These are phyloP conservation scores for Deuterostichococcus epilithicus DNA, from an alignment of 139 green algal genomes.

Conservation along the genomic window DNA sequence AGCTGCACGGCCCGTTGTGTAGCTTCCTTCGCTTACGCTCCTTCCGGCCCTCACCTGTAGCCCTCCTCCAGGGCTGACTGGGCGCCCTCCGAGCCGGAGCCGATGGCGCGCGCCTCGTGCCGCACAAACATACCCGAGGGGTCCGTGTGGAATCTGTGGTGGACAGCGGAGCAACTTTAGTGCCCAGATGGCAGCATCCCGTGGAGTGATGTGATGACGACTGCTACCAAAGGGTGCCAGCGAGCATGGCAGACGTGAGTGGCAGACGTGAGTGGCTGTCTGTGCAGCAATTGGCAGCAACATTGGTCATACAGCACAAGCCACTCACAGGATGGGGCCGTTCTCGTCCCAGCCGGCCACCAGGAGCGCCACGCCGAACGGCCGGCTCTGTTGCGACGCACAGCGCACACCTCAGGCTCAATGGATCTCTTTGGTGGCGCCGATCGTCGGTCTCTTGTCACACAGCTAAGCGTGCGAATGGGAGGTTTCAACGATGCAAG, in stretches of 20 bases:
- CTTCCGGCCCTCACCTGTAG: conserved; percentile 14
- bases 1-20: no score
- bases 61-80: conserved; percentile 79
- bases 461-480: conserved; percentile 2
- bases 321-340: conserved; percentile 73
- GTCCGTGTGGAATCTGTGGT: conserved; percentile 89
- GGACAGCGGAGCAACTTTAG: no score
- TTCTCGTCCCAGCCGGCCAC: conserved; percentile 88
- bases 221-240: no score
- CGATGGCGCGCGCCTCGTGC: conserved; percentile 94
- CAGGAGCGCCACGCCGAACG: conserved; percentile 97
- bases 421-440: no score
- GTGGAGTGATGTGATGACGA: no score
- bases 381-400: conserved; percentile 69
- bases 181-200: no score
- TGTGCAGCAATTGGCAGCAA: neutral
- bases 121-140: conserved; percentile 90
- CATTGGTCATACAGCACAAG: neutral
- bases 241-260: no score
- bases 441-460: neutral
- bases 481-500: neutral
- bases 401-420: no score
- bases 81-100: conserved; percentile 87
- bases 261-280: conserved; percentile 4
- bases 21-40: no score